Percentiles rank a stretch among this genome's conserved stretches.
These are phyloP conservation scores for Hyphodiscus sp. DNA, from an alignment of 2,329 filamentous ascomycete species.

Conservation along the genomic window DNA sequence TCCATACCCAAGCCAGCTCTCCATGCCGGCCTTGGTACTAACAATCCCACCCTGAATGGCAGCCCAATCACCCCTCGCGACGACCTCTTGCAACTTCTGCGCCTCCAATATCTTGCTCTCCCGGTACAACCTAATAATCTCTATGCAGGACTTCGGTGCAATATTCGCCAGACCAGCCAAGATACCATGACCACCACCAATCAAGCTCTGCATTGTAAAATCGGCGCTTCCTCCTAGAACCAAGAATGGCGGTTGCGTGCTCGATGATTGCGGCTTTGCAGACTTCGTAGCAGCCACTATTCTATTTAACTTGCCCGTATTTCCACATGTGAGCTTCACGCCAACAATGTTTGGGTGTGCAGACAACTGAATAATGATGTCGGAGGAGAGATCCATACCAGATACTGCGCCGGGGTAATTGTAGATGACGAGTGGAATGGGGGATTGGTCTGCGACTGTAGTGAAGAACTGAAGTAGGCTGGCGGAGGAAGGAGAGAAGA, in stretches of 20 bases:
- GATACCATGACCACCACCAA: slow-evolving; percentile 64
- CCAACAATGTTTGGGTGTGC: slow-evolving; percentile 79
- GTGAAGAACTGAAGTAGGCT: slow-evolving; percentile 54
- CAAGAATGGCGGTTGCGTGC: slow-evolving; percentile 46
- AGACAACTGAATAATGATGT: slow-evolving; percentile 73
- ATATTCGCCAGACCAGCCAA: slow-evolving; percentile 69
- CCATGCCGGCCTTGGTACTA: slow-evolving; percentile 59
- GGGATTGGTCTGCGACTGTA: slow-evolving; percentile 58
- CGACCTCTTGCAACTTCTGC: slow-evolving; percentile 53
- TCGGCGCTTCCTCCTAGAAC: slow-evolving; percentile 68
- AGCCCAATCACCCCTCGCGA: slow-evolving; percentile 63
- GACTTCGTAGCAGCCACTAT: slow-evolving; percentile 49
- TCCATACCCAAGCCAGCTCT: slow-evolving; percentile 60
- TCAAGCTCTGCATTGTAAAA: slow-evolving; percentile 64
- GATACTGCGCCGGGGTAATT: slow-evolving; percentile 87
- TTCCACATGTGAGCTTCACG: slow-evolving; percentile 89
- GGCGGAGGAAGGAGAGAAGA: slow-evolving; percentile 49
- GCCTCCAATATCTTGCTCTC: slow-evolving; percentile 55
- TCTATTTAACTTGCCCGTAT: slow-evolving; percentile 55
- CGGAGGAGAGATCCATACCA: slow-evolving; percentile 84
- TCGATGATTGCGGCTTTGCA: slow-evolving; percentile 36
- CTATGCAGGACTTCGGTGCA: slow-evolving; percentile 57
- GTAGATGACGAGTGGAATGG: slow-evolving; percentile 75
- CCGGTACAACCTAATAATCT: slow-evolving; percentile 53
- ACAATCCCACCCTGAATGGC: slow-evolving; percentile 64